These are phyloP conservation scores for Acacia crassicarpa DNA, from an alignment of 306 rosid species.

Conservation along the genomic window DNA sequence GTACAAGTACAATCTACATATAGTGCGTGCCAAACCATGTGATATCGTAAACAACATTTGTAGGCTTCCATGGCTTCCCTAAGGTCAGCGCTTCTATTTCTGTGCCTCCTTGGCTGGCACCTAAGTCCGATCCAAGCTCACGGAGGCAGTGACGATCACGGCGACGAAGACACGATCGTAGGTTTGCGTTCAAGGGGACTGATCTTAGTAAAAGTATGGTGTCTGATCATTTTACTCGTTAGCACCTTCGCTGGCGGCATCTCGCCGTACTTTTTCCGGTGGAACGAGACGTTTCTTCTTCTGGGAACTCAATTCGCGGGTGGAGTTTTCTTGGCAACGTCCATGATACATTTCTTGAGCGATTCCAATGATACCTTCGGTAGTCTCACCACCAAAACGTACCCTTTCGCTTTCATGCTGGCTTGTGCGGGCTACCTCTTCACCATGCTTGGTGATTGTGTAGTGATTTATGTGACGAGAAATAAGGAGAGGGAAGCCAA, in stretches of 20 bases:
- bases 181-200: constrained; percentile 45
- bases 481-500: constrained; percentile 38
- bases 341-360: constrained; percentile 78
- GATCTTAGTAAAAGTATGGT: constrained; percentile 68
- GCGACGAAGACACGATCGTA: background rate
- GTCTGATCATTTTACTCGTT: constrained; percentile 58
- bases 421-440: constrained; percentile 63
- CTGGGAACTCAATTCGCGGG: constrained; percentile 73
- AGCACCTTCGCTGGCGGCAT: constrained; percentile 65
- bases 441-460: constrained; percentile 72
- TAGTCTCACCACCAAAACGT: constrained; percentile 55
- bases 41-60: background rate
- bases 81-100: constrained; percentile 52
- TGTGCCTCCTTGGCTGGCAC: constrained; percentile 32
- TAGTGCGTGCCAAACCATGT: background rate
- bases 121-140: constrained; percentile 40
- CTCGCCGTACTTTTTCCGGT: constrained; percentile 62
- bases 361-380: constrained; percentile 49
- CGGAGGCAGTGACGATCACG: constrained; percentile 26
- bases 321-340: constrained; percentile 75
- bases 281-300: constrained; percentile 74
- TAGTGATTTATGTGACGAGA: constrained; percentile 36
- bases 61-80: constrained; percentile 38
- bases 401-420: constrained; percentile 79
- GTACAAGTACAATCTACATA: constrained; percentile 9